phyloP scores from a whole-genome alignment of 129 eudicot genomes.

The Lactuca saligna region DNA sequence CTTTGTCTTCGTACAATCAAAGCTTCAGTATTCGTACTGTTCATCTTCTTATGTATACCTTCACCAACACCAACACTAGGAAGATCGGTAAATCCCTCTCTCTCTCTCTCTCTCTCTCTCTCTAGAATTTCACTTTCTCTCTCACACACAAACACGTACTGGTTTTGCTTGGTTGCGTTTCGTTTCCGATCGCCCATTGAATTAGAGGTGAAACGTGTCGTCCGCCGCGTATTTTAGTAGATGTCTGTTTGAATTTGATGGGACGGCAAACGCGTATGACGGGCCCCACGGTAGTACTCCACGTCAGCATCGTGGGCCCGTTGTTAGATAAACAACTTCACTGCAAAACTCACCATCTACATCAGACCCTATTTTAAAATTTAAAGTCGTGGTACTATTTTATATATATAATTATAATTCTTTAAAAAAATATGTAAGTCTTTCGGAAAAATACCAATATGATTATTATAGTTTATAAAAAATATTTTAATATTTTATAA shows the following conservation, averaged over 20 bases:
- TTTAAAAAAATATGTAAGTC: too few relatives aligned
- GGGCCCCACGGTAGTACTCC: neutral
- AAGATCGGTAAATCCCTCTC: constrained; percentile 52
- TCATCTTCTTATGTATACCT: constrained; percentile 80
- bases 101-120: constrained; percentile 14
- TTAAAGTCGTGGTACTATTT: too few relatives aligned
- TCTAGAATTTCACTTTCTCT: neutral
- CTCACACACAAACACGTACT: constrained; percentile 12
- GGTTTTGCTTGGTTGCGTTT: constrained; percentile 8
- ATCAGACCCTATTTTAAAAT: too few relatives aligned
- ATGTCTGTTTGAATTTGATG: neutral
- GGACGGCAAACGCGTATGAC: constrained; percentile 12
- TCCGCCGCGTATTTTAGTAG: neutral
- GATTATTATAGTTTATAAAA: too few relatives aligned
- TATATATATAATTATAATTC: too few relatives aligned
- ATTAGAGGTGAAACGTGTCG: constrained; percentile 16
- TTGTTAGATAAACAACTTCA: constrained; percentile 19
- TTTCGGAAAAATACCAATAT: too few relatives aligned
- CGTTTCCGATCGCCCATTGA: constrained; percentile 10
- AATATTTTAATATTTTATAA: too few relatives aligned
- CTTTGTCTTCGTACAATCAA: constrained; percentile 67
- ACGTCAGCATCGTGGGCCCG: constrained; percentile 23
- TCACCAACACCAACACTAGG: constrained; percentile 65
- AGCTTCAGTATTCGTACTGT: constrained; percentile 82
- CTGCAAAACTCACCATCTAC: neutral